These are phyloP conservation scores for Psilocybe sp. DNA, from an alignment of 768 basidiomycete species.

Conservation along the genomic window DNA sequence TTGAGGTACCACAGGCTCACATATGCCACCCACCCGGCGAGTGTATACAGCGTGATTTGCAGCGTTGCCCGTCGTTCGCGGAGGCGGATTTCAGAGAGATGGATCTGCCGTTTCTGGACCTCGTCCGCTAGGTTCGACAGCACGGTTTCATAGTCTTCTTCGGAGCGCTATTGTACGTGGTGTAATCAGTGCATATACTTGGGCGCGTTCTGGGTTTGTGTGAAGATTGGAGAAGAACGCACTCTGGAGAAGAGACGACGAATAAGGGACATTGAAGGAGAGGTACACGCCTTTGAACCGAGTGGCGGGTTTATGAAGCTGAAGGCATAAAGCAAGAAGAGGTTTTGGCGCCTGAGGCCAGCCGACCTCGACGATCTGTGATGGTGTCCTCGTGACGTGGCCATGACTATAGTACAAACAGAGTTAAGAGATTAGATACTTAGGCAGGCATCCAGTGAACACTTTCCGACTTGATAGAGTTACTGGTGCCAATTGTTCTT, in stretches of 20 bases:
- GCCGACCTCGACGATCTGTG: conserved; percentile 3
- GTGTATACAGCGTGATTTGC: conserved; percentile 73
- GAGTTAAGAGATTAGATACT: too few species aligned
- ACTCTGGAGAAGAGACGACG: conserved; percentile 30
- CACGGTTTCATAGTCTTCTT: conserved; percentile 78
- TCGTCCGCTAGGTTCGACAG: conserved; percentile 64
- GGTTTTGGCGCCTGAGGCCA: neutral
- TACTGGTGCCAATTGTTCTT: too few species aligned
- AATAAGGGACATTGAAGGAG: conserved; percentile 17
- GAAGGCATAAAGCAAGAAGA: conserved; percentile 18
- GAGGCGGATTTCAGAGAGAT: conserved; percentile 79
- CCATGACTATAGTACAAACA: too few species aligned
- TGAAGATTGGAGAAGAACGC: neutral
- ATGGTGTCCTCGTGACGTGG: conserved; percentile 7
- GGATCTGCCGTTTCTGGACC: conserved; percentile 70
- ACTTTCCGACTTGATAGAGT: too few species aligned
- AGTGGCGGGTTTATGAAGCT: conserved; percentile 3
- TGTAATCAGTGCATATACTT: neutral
- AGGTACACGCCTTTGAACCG: conserved; percentile 1
- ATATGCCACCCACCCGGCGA: conserved; percentile 72
- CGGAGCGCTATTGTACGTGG: conserved; percentile 34
- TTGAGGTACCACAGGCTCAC: conserved; percentile 72
- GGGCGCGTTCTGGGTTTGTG: neutral
- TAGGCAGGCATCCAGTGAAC: too few species aligned
- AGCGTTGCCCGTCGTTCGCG: conserved; percentile 79